phyloP scores from a whole-genome alignment of 768 basidiomycete genomes.

The Chlorophyllum brunneum region DNA sequence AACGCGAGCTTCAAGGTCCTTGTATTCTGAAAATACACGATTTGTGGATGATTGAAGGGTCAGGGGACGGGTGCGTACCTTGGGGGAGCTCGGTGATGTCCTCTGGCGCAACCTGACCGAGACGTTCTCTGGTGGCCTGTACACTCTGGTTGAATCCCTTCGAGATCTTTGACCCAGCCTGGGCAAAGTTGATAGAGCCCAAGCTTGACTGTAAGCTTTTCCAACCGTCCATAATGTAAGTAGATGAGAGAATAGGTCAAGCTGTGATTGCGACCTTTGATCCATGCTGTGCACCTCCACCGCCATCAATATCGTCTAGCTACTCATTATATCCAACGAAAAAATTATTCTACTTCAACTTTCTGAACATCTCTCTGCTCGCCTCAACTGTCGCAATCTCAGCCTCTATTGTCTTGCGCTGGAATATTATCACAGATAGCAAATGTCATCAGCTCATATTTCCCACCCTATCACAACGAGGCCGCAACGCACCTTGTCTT shows the following conservation, averaged over 20 bases:
- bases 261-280: not conserved
- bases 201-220: slow-evolving; percentile 62
- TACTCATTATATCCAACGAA: not conserved
- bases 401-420: slow-evolving; percentile 13
- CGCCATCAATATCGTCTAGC: not conserved
- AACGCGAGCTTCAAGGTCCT: slow-evolving; percentile 90
- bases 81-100: slow-evolving; percentile 95
- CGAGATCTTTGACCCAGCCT: slow-evolving; percentile 70
- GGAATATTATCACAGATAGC: not conserved
- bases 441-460: not conserved
- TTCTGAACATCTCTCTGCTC: slow-evolving; percentile 13
- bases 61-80: slow-evolving; percentile 41
- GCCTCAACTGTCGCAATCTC: slow-evolving; percentile 15
- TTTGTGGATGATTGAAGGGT: not conserved
- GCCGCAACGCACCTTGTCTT: slow-evolving; percentile 67
- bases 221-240: slow-evolving; percentile 56
- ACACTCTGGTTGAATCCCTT: slow-evolving; percentile 81
- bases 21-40: slow-evolving; percentile 69
- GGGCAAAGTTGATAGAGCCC: slow-evolving; percentile 62
- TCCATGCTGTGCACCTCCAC: not conserved
- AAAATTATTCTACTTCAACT: slow-evolving; percentile 12
- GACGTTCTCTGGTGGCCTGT: slow-evolving; percentile 81
- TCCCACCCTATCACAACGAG: not conserved
- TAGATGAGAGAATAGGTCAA: slow-evolving; percentile 7
- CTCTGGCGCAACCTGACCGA: slow-evolving; percentile 85